Evolutionary conservation across 768 basidiomycete species (phyloP).

Genomic region (Lactarius hatsudake): DNA sequence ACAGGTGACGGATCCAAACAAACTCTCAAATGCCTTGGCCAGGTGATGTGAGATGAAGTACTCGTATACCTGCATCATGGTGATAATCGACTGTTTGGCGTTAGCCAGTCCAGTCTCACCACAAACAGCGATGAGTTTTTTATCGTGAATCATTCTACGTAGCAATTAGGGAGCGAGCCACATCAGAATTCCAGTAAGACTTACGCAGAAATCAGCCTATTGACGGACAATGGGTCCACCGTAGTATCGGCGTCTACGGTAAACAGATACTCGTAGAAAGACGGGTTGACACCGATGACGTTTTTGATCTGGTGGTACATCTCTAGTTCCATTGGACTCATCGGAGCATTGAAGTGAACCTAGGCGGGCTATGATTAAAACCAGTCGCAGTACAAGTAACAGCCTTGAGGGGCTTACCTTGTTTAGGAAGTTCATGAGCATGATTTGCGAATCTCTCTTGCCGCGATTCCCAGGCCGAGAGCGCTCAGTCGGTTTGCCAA

Average conservation of each 20-base stretch:
- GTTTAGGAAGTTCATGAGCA: constrained; percentile 97
- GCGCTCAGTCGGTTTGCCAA: constrained; percentile 93
- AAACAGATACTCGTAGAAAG: constrained; percentile 96
- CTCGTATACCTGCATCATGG: constrained; percentile 99
- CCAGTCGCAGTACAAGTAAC: not conserved
- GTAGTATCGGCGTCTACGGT: constrained; percentile 95
- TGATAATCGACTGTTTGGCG: constrained; percentile 90
- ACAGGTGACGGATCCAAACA: constrained; percentile 98
- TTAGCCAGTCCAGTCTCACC: constrained; percentile 94
- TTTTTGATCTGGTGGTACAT: constrained; percentile 99
- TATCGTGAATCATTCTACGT: constrained; percentile 92
- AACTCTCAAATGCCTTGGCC: constrained; percentile 95
- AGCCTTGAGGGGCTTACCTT: constrained; percentile 50
- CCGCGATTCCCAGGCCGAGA: constrained; percentile 94
- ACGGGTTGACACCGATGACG: constrained; percentile 97
- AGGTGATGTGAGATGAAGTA: constrained; percentile 99
- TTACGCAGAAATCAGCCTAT: constrained; percentile 89
- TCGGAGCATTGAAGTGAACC: constrained; percentile 96
- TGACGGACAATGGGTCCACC: constrained; percentile 82
- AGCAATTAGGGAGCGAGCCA: constrained; percentile 1
- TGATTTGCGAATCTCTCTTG: constrained; percentile 96
- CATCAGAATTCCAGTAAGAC: constrained; percentile 34
- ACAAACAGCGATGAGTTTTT: constrained; percentile 89
- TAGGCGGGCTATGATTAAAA: constrained; percentile 32
- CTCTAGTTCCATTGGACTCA: constrained; percentile 96